A percentile compares a stretch with the other conserved stretches of the same genome.
These are phyloP conservation scores for Neonectria magnoliae DNA, from an alignment of 2,329 filamentous ascomycete species.

Conservation along the genomic window DNA sequence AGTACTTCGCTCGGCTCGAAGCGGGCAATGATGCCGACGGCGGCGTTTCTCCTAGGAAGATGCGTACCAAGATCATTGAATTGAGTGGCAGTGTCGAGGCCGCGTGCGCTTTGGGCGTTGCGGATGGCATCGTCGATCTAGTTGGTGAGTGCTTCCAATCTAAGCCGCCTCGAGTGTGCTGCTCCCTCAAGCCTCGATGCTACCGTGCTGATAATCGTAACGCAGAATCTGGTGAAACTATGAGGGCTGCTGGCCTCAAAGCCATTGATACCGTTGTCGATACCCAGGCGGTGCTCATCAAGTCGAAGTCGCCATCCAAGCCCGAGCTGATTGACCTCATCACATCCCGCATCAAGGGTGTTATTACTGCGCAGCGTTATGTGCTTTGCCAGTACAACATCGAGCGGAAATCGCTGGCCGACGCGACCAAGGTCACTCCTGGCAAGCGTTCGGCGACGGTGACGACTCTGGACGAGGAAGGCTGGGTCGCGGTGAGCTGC, in stretches of 20 bases:
- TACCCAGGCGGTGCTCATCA: conserved; percentile 89
- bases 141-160: conserved; percentile 75
- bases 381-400: conserved; percentile 98
- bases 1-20: conserved; percentile 87
- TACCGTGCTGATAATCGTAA: conserved; percentile 26
- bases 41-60: conserved; percentile 55
- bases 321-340: conserved; percentile 85
- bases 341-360: conserved; percentile 85
- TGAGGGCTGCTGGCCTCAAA: conserved; percentile 93
- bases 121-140: conserved; percentile 96
- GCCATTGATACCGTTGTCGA: conserved; percentile 94
- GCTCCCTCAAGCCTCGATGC: neutral
- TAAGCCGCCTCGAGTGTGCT: neutral
- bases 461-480: conserved; percentile 86
- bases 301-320: conserved; percentile 85
- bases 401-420: conserved; percentile 71
- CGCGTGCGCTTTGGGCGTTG: conserved; percentile 92
- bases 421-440: conserved; percentile 82
- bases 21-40: conserved; percentile 55
- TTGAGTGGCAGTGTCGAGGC: conserved; percentile 97
- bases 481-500: conserved; percentile 92
- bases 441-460: conserved; percentile 94
- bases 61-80: conserved; percentile 91
- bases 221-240: conserved; percentile 94
- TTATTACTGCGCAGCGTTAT: conserved; percentile 94